These are phyloP conservation scores for Iris pallida DNA, from an alignment of 116 monocot genomes.

Conservation along the genomic window DNA sequence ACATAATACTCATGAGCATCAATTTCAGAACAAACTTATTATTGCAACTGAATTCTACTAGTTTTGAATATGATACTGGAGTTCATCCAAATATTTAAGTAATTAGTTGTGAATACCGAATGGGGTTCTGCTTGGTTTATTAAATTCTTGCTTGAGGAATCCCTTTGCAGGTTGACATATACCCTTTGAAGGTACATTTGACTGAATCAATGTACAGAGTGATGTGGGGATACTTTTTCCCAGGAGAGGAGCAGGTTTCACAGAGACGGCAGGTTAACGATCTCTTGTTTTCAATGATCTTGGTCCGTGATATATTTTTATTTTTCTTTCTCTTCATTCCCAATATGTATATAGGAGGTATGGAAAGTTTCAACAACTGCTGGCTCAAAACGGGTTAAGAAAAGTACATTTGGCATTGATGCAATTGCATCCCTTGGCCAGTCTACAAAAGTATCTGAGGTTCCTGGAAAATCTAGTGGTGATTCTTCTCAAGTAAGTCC, in stretches of 20 bases:
- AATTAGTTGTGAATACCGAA: too few relatives aligned
- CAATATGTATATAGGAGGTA: conserved; percentile 63
- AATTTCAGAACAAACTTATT: too few relatives aligned
- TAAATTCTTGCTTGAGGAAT: too few relatives aligned
- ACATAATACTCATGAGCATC: too few relatives aligned
- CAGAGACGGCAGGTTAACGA: conserved; percentile 81
- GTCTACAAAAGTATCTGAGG: conserved; percentile 50
- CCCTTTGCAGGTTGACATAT: conserved; percentile 79
- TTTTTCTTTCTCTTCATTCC: neutral
- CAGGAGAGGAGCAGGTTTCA: conserved; percentile 99
- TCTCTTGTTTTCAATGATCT: too few relatives aligned
- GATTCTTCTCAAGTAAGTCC: conserved; percentile 71
- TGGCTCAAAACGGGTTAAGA: conserved; percentile 68
- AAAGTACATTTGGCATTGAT: conserved; percentile 52
- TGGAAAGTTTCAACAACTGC: conserved; percentile 99
- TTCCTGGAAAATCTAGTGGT: conserved; percentile 30
- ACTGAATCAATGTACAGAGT: conserved; percentile 98
- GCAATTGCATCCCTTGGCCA: conserved; percentile 44
- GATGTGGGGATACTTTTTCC: conserved; percentile 99
- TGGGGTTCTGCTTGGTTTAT: too few relatives aligned
- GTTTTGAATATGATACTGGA: too few relatives aligned
- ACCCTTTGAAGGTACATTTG: conserved; percentile 93
- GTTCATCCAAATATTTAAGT: too few relatives aligned
- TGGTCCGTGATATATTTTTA: neutral
- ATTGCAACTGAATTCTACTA: too few relatives aligned